phyloP scores from a whole-genome alignment of 1,139 yeast species.

The Saccharomyces hybrid region DNA sequence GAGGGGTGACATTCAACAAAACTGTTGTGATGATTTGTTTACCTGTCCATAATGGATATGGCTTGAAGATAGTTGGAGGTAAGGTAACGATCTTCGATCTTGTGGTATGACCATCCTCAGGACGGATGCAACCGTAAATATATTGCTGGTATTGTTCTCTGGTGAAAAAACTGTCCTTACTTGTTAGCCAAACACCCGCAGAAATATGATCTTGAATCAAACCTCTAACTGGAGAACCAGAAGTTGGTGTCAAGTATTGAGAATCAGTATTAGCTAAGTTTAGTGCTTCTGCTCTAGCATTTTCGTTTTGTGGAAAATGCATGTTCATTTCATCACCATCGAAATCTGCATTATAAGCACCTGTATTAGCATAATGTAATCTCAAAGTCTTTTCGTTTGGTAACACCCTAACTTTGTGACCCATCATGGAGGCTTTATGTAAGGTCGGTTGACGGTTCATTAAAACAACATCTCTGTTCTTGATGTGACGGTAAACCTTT shows the following conservation, averaged over 20 bases:
- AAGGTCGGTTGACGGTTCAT: constrained; percentile 99
- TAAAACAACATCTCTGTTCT: constrained; percentile 88
- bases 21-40: constrained; percentile 94
- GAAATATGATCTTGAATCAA: constrained; percentile 97
- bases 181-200: constrained; percentile 98
- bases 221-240: constrained; percentile 97
- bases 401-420: constrained; percentile 91
- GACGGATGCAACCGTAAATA: constrained; percentile 87
- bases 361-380: constrained; percentile 96
- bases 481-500: constrained; percentile 89
- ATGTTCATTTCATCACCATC: constrained; percentile 99
- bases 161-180: constrained; percentile 82
- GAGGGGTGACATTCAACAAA: constrained; percentile 76
- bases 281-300: constrained; percentile 94
- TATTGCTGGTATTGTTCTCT: constrained; percentile 91
- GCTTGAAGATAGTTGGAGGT: constrained; percentile 85
- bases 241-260: constrained; percentile 95
- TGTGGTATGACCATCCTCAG: constrained; percentile 96
- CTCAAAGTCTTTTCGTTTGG: constrained; percentile 97
- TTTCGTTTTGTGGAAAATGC: constrained; percentile 99
- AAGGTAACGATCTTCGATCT: constrained; percentile 63
- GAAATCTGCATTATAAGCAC: constrained; percentile 98
- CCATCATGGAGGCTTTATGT: constrained; percentile 99
- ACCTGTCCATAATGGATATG: constrained; percentile 95
- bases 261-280: constrained; percentile 94